phyloP scores from a whole-genome alignment of 225 moss, liverwort and hornwort genomes.

The Anthoceros angustus region DNA sequence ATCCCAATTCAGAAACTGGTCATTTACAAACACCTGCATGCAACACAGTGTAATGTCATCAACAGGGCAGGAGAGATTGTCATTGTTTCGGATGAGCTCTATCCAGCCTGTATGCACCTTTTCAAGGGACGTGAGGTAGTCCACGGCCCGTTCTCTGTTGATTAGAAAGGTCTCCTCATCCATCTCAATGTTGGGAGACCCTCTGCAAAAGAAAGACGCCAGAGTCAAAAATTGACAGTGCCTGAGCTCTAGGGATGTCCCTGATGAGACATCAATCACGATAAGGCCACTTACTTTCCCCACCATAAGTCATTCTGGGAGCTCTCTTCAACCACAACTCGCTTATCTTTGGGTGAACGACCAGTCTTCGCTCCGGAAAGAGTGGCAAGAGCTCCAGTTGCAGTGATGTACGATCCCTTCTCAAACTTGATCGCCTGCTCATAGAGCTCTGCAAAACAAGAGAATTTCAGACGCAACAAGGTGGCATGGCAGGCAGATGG shows the following conservation, averaged over 20 bases:
- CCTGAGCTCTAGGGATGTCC: too few species aligned
- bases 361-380: constrained; percentile 95
- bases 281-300: constrained; percentile 65
- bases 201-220: constrained; percentile 23
- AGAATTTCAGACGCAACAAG: neutral
- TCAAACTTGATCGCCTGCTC: constrained; percentile 92
- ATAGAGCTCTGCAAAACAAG: constrained; percentile 41
- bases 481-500: neutral
- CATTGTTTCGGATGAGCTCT: neutral
- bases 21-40: constrained; percentile 83
- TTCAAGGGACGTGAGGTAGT: constrained; percentile 84
- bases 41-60: neutral
- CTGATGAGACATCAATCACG: too few species aligned
- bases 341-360: constrained; percentile 95
- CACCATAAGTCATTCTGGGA: constrained; percentile 84
- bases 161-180: constrained; percentile 94
- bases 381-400: constrained; percentile 91
- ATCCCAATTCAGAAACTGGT: constrained; percentile 97
- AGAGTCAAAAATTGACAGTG: neutral
- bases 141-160: constrained; percentile 84
- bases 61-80: neutral
- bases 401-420: constrained; percentile 91
- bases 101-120: constrained; percentile 33
- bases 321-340: constrained; percentile 73
- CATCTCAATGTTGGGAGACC: constrained; percentile 96